A percentile compares a stretch with the other conserved stretches of the same genome.
Conservation (phyloP, 1,139 yeast genomes). For the Saccharomyces hybrid region DNA sequence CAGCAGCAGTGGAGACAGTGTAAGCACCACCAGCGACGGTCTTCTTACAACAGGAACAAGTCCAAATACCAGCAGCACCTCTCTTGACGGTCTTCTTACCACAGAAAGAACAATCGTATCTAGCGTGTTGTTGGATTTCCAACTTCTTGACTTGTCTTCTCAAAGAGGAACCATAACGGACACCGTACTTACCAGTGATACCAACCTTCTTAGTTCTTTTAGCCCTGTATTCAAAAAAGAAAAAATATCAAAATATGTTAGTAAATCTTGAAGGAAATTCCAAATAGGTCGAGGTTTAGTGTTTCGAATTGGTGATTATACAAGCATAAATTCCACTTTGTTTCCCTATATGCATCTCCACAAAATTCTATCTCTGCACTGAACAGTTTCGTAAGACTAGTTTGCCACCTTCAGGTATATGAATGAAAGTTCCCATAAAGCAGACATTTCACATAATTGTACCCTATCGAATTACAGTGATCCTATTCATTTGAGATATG, state of each 20-base stretch:
- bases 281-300: background rate
- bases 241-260: constrained; percentile 2
- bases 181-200: constrained; percentile 99
- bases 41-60: constrained; percentile 89
- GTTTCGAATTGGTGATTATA: background rate
- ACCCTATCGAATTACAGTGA: background rate
- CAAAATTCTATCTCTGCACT: background rate
- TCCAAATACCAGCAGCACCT: constrained; percentile 99
- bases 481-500: background rate
- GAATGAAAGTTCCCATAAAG: background rate
- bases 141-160: constrained; percentile 99
- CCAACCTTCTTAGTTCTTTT: constrained; percentile 99
- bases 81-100: constrained; percentile 98
- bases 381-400: background rate
- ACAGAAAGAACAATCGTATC: constrained; percentile 99
- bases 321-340: background rate
- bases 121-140: constrained; percentile 98
- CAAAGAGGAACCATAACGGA: constrained; percentile 99
- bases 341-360: background rate
- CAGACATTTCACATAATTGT: background rate
- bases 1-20: constrained; percentile 98
- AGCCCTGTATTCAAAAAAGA: constrained; percentile 52
- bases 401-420: background rate
- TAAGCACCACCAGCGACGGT: constrained; percentile 99
- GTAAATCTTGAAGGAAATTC: constrained; percentile 1